A percentile compares a stretch with the other conserved stretches of the same genome.
Conservation (phyloP, 1,284 basidiomycete genomes). For the Leccinum fallax region DNA sequence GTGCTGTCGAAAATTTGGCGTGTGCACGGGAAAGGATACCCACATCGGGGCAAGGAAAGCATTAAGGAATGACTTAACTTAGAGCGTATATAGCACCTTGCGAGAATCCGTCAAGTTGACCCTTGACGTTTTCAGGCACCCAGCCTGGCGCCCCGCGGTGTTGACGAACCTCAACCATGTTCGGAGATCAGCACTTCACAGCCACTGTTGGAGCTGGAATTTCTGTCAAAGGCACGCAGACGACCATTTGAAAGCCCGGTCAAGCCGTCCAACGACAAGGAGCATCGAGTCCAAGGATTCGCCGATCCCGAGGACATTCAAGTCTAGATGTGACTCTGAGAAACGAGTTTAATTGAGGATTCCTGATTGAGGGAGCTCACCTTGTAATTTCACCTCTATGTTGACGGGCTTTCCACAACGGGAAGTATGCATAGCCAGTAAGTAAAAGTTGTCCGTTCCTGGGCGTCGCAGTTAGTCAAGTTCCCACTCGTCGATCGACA, state of each 20-base stretch:
- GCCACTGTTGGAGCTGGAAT: slow-evolving; percentile 3
- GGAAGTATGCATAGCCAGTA: background rate
- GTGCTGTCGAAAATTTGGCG: background rate
- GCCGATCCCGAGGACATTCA: background rate
- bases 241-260: background rate
- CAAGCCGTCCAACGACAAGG: background rate
- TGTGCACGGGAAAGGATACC: slow-evolving; percentile 9
- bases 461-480: background rate
- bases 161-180: slow-evolving; percentile 5
- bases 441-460: slow-evolving; percentile 3
- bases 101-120: slow-evolving; percentile 11
- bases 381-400: background rate
- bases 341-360: slow-evolving; percentile 7
- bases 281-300: background rate
- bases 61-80: background rate
- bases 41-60: background rate
- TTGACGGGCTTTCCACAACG: slow-evolving; percentile 5
- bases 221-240: background rate
- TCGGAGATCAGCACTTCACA: background rate
- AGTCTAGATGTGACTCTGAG: background rate
- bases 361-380: slow-evolving; percentile 4
- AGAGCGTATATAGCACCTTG: slow-evolving; percentile 1
- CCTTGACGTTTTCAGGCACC: slow-evolving; percentile 12
- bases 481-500: background rate
- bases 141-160: slow-evolving; percentile 4